Evolutionary conservation across 306 rosid species (phyloP).

Genomic region (Quercus cerris): DNA sequence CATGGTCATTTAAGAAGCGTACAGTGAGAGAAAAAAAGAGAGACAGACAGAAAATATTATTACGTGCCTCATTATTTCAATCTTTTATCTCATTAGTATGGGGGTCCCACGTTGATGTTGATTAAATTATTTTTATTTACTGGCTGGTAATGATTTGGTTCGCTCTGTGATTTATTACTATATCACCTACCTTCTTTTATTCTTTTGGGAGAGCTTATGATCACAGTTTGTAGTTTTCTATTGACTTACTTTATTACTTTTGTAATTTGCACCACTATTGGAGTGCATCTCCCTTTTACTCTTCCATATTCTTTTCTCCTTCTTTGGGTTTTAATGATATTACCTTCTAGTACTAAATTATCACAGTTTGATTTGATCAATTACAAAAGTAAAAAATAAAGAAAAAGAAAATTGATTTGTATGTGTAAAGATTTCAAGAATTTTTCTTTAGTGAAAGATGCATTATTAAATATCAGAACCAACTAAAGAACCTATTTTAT

Average conservation of each 20-base stretch:
- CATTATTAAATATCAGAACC: too few relatives aligned
- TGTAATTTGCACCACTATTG: not conserved
- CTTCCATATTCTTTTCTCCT: not conserved
- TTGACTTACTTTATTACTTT: not conserved
- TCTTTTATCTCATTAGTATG: too few relatives aligned
- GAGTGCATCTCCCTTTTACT: not conserved
- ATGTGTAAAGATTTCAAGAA: too few relatives aligned
- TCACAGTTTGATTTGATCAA: not conserved
- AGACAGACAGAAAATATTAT: not conserved
- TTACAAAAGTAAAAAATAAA: not conserved
- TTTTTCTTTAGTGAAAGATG: too few relatives aligned
- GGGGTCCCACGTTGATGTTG: too few relatives aligned
- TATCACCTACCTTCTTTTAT: not conserved
- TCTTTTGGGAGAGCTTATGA: slow-evolving; percentile 1
- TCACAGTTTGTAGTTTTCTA: not conserved
- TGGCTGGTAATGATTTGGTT: not conserved
- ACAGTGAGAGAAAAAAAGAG: slow-evolving; percentile 21
- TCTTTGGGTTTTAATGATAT: not conserved
- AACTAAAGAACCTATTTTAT: too few relatives aligned
- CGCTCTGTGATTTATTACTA: not conserved
- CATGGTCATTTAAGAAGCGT: slow-evolving; percentile 32
- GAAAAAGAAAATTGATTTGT: too few relatives aligned
- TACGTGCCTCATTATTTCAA: not conserved
- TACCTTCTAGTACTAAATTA: not conserved
- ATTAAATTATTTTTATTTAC: too few relatives aligned